Evolutionary conservation across 768 basidiomycete species (phyloP).

Genomic region (Kwoniella mangroviensis): DNA sequence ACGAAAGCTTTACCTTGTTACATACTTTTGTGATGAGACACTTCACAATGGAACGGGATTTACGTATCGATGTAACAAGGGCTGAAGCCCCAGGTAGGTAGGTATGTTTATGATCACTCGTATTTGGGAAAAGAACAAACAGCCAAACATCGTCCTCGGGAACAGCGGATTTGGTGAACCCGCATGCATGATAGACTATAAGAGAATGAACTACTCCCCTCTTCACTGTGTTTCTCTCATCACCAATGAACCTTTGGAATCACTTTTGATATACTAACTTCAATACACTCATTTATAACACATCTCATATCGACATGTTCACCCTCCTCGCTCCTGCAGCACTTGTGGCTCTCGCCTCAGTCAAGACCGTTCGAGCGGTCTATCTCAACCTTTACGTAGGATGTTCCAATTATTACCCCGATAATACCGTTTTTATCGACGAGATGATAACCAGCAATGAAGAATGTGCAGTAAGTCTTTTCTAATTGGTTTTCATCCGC

Average conservation of each 20-base stretch:
- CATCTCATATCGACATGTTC: slow-evolving; percentile 3
- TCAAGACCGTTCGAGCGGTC: not conserved
- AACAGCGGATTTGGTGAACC: too few relatives aligned
- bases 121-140: too few relatives aligned
- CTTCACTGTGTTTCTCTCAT: not conserved
- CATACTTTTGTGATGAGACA: too few relatives aligned
- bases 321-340: slow-evolving; percentile 1
- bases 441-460: not conserved
- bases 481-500: not conserved
- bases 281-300: not conserved
- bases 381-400: not conserved
- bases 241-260: not conserved
- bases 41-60: too few relatives aligned
- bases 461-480: slow-evolving; percentile 4
- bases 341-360: not conserved
- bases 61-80: too few relatives aligned
- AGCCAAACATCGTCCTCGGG: too few relatives aligned
- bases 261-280: not conserved
- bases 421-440: not conserved
- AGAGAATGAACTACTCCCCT: too few relatives aligned
- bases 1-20: too few relatives aligned
- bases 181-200: too few relatives aligned
- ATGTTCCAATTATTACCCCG: not conserved
- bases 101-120: too few relatives aligned
- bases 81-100: too few relatives aligned